Percentiles rank a stretch among this genome's conserved stretches.
These are phyloP conservation scores for Aspergillus pseudonomiae DNA, from an alignment of 2,329 filamentous ascomycete genomes.

Conservation along the genomic window DNA sequence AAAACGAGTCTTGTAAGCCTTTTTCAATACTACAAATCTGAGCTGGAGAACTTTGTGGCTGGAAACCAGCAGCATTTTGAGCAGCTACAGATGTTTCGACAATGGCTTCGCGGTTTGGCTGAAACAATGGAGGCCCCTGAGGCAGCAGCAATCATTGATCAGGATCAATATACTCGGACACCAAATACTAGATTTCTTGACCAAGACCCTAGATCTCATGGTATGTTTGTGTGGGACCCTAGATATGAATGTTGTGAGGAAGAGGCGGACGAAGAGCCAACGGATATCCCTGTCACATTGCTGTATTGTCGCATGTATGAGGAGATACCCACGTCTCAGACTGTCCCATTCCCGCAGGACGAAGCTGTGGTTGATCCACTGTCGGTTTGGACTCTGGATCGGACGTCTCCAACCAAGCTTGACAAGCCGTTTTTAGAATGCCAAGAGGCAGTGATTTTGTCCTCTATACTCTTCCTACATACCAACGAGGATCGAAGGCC, in stretches of 20 bases:
- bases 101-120: background rate
- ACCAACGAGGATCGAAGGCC: slow-evolving; percentile 1
- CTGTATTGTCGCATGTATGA: background rate
- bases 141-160: background rate
- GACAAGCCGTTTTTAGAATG: background rate
- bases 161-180: background rate
- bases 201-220: background rate
- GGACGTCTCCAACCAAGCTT: background rate
- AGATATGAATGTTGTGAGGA: background rate
- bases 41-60: background rate
- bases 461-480: slow-evolving; percentile 22
- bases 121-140: background rate
- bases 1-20: background rate
- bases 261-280: background rate
- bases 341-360: background rate
- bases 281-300: background rate
- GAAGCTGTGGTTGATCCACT: background rate
- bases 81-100: background rate
- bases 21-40: background rate
- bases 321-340: background rate
- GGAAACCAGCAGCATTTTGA: background rate
- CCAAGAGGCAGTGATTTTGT: slow-evolving; percentile 18
- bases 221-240: slow-evolving; percentile 1
- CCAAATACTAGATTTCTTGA: background rate
- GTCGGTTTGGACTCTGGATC: background rate